A percentile compares a stretch with the other conserved stretches of the same genome.
Evolutionary conservation across 169 alveolate species (phyloP).

Genomic region (Plasmodium fragile): DNA sequence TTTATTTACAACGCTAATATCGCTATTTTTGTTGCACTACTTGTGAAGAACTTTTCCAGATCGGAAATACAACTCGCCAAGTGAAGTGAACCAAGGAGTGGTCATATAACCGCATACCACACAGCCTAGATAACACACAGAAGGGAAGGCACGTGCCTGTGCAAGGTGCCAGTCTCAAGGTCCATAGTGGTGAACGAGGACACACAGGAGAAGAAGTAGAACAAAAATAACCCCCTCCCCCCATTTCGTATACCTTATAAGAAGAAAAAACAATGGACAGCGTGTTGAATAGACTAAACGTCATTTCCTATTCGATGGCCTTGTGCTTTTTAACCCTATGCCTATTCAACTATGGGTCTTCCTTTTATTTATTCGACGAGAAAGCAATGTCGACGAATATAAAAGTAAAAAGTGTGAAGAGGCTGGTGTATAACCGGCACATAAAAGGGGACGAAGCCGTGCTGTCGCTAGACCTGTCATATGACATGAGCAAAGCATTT

Average conservation of each 20-base stretch:
- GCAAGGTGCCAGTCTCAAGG: background rate
- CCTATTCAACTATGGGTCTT: conserved; percentile 57
- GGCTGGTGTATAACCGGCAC: conserved; percentile 55
- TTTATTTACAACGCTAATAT: background rate
- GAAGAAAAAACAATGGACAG: conserved; percentile 34
- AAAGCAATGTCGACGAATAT: conserved; percentile 33
- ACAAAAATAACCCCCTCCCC: background rate
- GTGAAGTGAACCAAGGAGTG: background rate
- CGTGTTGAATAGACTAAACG: conserved; percentile 48
- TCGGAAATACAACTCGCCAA: background rate
- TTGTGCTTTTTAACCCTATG: conserved; percentile 43
- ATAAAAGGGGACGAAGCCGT: conserved; percentile 75
- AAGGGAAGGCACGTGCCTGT: background rate
- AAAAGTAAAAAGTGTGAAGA: conserved; percentile 43
- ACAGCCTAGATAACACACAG: background rate
- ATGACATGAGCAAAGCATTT: conserved; percentile 75
- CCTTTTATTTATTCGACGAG: conserved; percentile 72
- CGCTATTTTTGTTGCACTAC: background rate
- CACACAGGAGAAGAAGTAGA: background rate
- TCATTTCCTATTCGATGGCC: conserved; percentile 68
- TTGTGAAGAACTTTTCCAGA: background rate
- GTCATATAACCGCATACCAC: background rate
- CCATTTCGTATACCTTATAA: background rate
- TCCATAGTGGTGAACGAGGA: background rate
- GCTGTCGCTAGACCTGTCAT: conserved; percentile 53